Conservation (phyloP, 768 basidiomycete species). For the Tremella mesenterica region DNA sequence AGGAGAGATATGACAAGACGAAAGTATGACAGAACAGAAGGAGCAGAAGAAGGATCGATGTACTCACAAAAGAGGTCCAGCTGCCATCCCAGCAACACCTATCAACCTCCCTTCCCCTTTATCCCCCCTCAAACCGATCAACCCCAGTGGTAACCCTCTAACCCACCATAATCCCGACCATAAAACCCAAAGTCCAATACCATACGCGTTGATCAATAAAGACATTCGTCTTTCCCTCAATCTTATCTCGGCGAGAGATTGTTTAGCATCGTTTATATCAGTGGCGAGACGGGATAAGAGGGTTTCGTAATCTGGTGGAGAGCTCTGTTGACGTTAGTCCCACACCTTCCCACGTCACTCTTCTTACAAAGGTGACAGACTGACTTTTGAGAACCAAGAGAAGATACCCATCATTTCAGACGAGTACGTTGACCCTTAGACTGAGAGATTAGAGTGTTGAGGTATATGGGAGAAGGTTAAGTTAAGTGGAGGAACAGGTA, state of each 20-base stretch:
- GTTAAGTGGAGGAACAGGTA: too few species aligned
- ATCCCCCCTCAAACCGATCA: slow-evolving; percentile 24
- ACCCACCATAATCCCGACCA: slow-evolving; percentile 43
- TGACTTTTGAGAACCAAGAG: slow-evolving; percentile 32
- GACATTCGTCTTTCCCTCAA: slow-evolving; percentile 35
- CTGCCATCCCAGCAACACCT: slow-evolving; percentile 20
- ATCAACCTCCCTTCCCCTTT: slow-evolving; percentile 22
- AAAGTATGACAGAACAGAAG: background rate
- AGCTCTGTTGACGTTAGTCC: slow-evolving; percentile 11
- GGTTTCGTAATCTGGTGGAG: slow-evolving; percentile 42
- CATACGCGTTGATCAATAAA: slow-evolving; percentile 37
- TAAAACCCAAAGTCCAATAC: slow-evolving; percentile 35
- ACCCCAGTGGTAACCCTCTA: slow-evolving; percentile 33
- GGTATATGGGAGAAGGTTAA: too few species aligned
- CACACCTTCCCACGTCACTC: background rate
- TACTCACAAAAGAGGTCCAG: slow-evolving; percentile 39
- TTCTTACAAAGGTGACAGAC: background rate
- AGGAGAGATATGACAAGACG: too few species aligned
- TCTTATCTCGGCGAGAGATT: slow-evolving; percentile 39
- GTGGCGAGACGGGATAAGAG: slow-evolving; percentile 36
- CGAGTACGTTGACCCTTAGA: too few species aligned
- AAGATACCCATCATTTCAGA: slow-evolving; percentile 30
- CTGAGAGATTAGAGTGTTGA: too few species aligned
- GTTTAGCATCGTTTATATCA: slow-evolving; percentile 39
- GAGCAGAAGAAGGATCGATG: background rate